Conservation (phyloP, 768 basidiomycete genomes). For the Dentipellis fragilis region DNA sequence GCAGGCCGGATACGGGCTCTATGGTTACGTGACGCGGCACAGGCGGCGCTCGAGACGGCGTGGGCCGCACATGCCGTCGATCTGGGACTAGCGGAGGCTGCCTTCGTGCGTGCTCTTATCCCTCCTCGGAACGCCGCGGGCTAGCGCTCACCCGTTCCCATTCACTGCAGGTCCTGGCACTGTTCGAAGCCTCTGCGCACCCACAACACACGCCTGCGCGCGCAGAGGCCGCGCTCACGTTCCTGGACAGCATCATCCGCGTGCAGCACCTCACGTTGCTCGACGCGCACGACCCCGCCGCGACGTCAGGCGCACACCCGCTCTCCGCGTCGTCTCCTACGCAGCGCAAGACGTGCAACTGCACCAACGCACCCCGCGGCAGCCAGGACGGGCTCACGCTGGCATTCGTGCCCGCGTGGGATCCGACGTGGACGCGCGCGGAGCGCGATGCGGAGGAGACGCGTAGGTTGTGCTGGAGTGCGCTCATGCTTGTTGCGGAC, state of each 20-base stretch:
- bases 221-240: slow-evolving; percentile 39
- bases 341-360: slow-evolving; percentile 31
- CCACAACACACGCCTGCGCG: slow-evolving; percentile 51
- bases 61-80: slow-evolving; percentile 46
- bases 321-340: slow-evolving; percentile 14
- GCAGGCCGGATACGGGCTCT: slow-evolving; percentile 49
- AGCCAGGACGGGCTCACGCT: slow-evolving; percentile 24
- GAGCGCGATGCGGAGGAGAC: slow-evolving; percentile 61
- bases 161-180: slow-evolving; percentile 48
- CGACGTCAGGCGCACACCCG: slow-evolving; percentile 37
- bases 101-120: slow-evolving; percentile 36
- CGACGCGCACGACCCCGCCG: slow-evolving; percentile 45
- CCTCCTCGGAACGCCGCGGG: background rate
- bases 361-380: slow-evolving; percentile 20
- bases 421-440: slow-evolving; percentile 39
- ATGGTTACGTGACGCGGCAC: slow-evolving; percentile 46
- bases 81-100: slow-evolving; percentile 60
- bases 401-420: slow-evolving; percentile 51
- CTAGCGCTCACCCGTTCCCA: background rate
- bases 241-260: slow-evolving; percentile 59
- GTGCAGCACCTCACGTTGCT: slow-evolving; percentile 41
- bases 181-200: slow-evolving; percentile 71
- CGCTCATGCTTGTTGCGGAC: slow-evolving; percentile 56
- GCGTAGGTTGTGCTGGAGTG: slow-evolving; percentile 68
- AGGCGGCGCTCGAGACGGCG: slow-evolving; percentile 40